Evolutionary conservation across 495 filamentous ascomycete species (phyloP).

Genomic region (Aspergillus saccharolyticus): DNA sequence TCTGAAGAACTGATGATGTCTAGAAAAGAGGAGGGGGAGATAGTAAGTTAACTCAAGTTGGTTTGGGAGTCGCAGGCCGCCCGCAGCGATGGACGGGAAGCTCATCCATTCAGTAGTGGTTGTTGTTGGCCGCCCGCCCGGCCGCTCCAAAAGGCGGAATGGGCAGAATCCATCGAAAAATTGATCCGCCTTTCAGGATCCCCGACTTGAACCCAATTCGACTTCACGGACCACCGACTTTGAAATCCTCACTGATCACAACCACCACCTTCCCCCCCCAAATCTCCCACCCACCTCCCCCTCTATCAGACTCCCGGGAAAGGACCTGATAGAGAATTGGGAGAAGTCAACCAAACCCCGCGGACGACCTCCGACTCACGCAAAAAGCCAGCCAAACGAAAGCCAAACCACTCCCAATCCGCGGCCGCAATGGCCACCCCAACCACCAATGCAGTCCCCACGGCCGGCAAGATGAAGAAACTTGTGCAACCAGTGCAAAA

Average conservation of each 20-base stretch:
- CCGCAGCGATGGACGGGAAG: too few species aligned
- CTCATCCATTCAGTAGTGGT: too few species aligned
- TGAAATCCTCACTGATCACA: too few species aligned
- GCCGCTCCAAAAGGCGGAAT: neutral
- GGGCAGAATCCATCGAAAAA: slow-evolving; percentile 20
- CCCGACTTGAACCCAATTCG: neutral
- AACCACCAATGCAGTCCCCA: slow-evolving; percentile 14
- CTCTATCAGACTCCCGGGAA: neutral
- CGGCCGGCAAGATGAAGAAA: slow-evolving; percentile 1
- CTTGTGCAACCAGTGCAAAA: slow-evolving; percentile 25
- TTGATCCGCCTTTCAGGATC: slow-evolving; percentile 19
- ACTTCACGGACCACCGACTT: too few species aligned
- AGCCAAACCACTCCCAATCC: neutral
- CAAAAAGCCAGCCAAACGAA: slow-evolving; percentile 4
- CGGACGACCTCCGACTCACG: neutral
- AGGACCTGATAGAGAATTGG: neutral
- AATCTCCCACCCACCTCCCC: neutral
- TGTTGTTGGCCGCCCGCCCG: too few species aligned
- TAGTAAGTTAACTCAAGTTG: too few species aligned
- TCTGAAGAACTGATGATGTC: too few species aligned
- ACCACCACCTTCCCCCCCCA: slow-evolving; percentile 1
- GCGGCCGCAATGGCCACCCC: slow-evolving; percentile 41
- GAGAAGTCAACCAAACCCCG: neutral
- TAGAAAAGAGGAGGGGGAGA: too few species aligned
- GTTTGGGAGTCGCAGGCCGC: too few species aligned